Conservation (phyloP, 2,329 filamentous ascomycete genomes). For the Zymoseptoria crescenta region DNA sequence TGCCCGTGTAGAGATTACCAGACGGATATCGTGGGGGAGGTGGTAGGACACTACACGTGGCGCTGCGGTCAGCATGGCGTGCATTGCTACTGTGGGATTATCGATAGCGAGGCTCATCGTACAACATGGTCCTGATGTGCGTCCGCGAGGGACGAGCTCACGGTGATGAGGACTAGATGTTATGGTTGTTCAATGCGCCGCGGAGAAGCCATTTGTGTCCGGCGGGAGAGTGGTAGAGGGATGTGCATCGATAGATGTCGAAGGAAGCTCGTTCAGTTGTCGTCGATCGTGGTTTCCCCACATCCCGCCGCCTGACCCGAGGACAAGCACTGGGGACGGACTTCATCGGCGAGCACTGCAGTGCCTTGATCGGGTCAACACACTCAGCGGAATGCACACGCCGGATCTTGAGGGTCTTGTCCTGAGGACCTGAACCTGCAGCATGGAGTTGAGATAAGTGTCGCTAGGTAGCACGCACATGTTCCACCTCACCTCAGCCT, state of each 20-base stretch:
- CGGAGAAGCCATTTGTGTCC: not conserved
- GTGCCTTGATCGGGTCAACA: not conserved
- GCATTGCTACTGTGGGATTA: not conserved
- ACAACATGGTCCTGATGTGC: not conserved
- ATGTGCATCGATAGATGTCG: not conserved
- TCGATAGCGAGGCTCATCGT: not conserved
- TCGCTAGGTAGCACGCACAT: not conserved
- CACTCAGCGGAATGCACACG: not conserved
- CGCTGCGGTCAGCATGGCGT: not conserved
- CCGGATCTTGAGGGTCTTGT: not conserved
- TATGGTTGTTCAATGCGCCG: not conserved
- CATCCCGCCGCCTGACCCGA: not conserved
- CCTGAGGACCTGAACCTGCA: not conserved
- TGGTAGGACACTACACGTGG: slow-evolving; percentile 15
- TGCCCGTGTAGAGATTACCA: slow-evolving; percentile 60
- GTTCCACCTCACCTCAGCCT: not conserved
- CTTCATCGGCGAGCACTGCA: not conserved
- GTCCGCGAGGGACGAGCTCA: not conserved
- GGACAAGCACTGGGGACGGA: not conserved
- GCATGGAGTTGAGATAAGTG: not conserved
- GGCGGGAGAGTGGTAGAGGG: not conserved
- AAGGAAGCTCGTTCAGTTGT: not conserved
- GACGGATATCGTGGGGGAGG: slow-evolving; percentile 59
- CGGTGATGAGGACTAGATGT: not conserved
- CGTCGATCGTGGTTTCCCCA: not conserved